Evolutionary conservation across 129 eudicot genomes (phyloP), one percentile per base, ranked within the genome.

Genomic region (Smallanthus sonchifolius): DNA sequence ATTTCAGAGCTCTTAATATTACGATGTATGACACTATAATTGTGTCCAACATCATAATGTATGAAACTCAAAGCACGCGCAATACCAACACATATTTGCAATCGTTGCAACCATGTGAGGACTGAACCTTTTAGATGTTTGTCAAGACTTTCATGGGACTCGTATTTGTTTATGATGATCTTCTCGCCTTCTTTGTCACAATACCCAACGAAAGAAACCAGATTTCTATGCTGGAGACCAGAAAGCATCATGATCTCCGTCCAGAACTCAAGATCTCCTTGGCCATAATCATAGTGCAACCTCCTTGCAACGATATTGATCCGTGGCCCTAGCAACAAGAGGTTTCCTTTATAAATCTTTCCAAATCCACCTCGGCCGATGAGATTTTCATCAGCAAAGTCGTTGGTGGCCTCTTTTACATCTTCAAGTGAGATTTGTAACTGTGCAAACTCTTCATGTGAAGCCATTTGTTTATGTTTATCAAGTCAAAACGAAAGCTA

Each of bases 171-270:
- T 4, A 70, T 19, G 75, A 54, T 70, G 65, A 70, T 52, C 43
- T 51, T 54, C 64, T 37, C 62, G 8, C 32, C n/a, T 10, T 17
- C 9, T 5, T 49, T 49, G 4, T 51, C 42, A 35, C 75, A 51
- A 10, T 35, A 70, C 49, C 75, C 75, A 36, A 70, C 32, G 10
- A 70, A 36, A 70, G 75, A 70, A 1, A 36, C 63, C 9, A 70
- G 30, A 52, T 70, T 70, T 15, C 36, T 16, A 51, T 70, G 64
- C 44, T 51, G 38, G 13, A 42, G 47, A 24, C 30, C 30, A 24
- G 30, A 24, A 24, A 24, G 30, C 30, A 24, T 24, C 30, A 24
- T 24, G 30, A 24, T 24, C 30, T 24, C 30, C 30, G 30, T 24
- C 69, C 49, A 65, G 16, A 65, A 65, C 69, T 65, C 49, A 15